A percentile compares a stretch with the other conserved stretches of the same genome.
Conservation (phyloP, 257 asterid genomes). For the Marsdenia floribunda region DNA sequence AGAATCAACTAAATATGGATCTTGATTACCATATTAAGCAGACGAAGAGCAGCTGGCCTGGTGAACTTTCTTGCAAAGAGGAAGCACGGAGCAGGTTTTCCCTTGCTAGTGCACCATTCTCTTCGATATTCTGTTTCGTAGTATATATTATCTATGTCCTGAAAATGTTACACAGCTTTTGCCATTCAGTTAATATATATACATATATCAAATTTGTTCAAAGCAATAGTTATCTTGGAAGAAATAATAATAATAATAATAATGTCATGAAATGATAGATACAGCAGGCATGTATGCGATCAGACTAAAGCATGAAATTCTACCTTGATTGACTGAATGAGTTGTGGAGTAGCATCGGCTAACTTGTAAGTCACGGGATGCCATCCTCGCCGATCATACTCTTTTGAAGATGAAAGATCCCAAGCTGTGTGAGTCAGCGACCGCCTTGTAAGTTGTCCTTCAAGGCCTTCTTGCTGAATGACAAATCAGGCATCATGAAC, state of each 20-base stretch:
- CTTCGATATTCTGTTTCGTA: conserved; percentile 88
- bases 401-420: conserved; percentile 69
- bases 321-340: conserved; percentile 91
- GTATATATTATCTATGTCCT: conserved; percentile 77
- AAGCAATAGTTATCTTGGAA: background rate
- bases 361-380: conserved; percentile 94
- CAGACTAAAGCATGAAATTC: background rate
- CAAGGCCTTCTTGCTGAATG: conserved; percentile 72
- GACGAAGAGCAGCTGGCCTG: conserved; percentile 83
- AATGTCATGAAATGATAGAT: background rate
- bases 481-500: background rate
- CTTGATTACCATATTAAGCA: conserved; percentile 62
- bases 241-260: background rate
- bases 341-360: conserved; percentile 68
- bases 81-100: conserved; percentile 86
- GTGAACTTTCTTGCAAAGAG: conserved; percentile 91
- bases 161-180: conserved; percentile 10
- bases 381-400: conserved; percentile 81
- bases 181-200: background rate
- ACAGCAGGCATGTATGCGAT: no score
- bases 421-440: conserved; percentile 87
- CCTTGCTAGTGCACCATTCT: conserved; percentile 97
- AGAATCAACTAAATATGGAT: conserved; percentile 3
- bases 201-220: background rate
- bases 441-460: conserved; percentile 71